Evolutionary conservation across 257 asterid genomes (phyloP).

Genomic region (Ophiorrhiza pumila): DNA sequence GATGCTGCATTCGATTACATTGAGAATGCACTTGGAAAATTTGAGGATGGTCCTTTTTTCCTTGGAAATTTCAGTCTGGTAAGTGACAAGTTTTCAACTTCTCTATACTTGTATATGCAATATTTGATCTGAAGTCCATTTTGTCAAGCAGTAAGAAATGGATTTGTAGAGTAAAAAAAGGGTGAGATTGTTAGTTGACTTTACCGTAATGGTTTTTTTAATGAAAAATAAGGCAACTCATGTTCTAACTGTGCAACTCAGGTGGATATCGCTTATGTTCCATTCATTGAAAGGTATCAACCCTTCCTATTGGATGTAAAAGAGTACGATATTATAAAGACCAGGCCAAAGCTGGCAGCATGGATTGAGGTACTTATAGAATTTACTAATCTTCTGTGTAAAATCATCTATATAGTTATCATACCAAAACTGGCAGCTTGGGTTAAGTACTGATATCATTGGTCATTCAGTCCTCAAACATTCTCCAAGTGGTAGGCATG

Average conservation of each 20-base stretch:
- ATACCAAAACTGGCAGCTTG: constrained; percentile 47
- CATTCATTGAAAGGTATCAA: constrained; percentile 65
- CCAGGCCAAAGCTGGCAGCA: constrained; percentile 59
- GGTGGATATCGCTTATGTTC: constrained; percentile 82
- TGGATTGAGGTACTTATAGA: constrained; percentile 61
- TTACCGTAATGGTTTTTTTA: not conserved
- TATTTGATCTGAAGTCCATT: not conserved
- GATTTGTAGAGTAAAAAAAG: not conserved
- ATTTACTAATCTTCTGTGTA: not conserved
- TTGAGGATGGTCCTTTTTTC: constrained; percentile 66
- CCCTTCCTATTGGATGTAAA: constrained; percentile 53
- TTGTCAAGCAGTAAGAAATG: not conserved
- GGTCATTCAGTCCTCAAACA: not conserved
- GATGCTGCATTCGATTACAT: constrained; percentile 61
- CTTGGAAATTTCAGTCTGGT: constrained; percentile 84
- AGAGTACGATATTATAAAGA: constrained; percentile 50
- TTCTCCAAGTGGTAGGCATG: not conserved
- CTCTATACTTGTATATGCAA: not conserved
- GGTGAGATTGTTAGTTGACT: not conserved
- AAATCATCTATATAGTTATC: constrained; percentile 10
- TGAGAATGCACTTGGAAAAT: constrained; percentile 69
- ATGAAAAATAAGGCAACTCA: not conserved
- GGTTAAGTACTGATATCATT: constrained; percentile 14
- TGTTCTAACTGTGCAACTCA: constrained; percentile 20
- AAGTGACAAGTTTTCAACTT: constrained; percentile 18